Evolutionary conservation across 202 grass and related monocot species (phyloP).

Genomic region (Panicum virgatum): DNA sequence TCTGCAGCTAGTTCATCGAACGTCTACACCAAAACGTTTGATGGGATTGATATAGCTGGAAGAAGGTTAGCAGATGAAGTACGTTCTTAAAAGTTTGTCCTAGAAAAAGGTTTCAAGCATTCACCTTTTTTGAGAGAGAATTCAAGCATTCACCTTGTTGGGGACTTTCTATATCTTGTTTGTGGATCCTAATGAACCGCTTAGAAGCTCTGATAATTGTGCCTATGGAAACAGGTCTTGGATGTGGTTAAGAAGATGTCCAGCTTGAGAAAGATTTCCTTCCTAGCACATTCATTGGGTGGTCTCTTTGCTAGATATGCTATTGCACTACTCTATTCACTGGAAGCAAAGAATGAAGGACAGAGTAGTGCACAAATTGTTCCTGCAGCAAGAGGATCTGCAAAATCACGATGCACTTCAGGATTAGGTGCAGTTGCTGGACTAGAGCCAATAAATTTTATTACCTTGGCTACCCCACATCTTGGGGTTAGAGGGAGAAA

Average conservation of each 20-base stretch:
- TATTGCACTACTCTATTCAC: constrained; percentile 67
- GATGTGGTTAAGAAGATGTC: constrained; percentile 62
- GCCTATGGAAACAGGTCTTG: constrained; percentile 57
- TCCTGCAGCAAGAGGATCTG: constrained; percentile 19
- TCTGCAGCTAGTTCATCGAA: constrained; percentile 81
- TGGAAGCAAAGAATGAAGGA: constrained; percentile 28
- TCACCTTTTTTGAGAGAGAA: not conserved
- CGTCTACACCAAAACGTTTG: constrained; percentile 73
- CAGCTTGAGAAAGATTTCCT: constrained; percentile 80
- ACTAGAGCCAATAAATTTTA: constrained; percentile 81
- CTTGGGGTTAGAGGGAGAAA: constrained; percentile 94
- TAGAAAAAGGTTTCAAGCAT: constrained; percentile 28
- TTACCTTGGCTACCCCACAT: constrained; percentile 95
- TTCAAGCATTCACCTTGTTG: constrained; percentile 22
- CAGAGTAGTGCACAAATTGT: constrained; percentile 2
- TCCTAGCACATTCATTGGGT: constrained; percentile 85
- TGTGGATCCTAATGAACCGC: constrained; percentile 3
- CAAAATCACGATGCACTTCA: constrained; percentile 25
- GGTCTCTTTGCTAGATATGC: constrained; percentile 91
- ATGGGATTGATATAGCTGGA: constrained; percentile 77
- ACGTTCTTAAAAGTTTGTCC: constrained; percentile 29
- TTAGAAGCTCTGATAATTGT: constrained; percentile 28
- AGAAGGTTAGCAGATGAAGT: constrained; percentile 91
- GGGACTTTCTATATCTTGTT: constrained; percentile 26
- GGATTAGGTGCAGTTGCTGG: constrained; percentile 58